Percentiles rank a stretch among this genome's conserved stretches.
Conservation (phyloP, 257 asterid genomes). For the Solanum stenotomum region DNA sequence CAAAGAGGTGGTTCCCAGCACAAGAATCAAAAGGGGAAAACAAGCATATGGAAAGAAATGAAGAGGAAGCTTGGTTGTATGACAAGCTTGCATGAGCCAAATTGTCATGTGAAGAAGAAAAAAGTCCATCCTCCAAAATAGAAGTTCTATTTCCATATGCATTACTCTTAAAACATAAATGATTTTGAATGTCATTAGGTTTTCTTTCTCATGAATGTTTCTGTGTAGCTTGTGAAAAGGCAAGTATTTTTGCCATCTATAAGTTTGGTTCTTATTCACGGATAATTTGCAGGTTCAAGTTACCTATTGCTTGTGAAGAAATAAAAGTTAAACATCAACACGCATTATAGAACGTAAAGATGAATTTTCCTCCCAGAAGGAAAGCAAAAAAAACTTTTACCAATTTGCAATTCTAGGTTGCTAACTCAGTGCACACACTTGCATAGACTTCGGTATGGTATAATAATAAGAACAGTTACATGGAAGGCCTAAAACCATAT, state of each 20-base stretch:
- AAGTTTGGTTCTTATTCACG: not conserved
- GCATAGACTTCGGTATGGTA: not conserved
- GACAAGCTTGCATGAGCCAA: conserved; percentile 27
- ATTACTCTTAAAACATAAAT: not conserved
- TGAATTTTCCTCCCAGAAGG: not conserved
- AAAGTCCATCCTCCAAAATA: conserved; percentile 49
- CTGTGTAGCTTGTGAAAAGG: not conserved
- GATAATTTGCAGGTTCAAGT: not conserved
- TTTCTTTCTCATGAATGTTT: not conserved
- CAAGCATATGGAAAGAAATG: conserved; percentile 71
- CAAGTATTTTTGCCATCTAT: not conserved
- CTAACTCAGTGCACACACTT: not conserved
- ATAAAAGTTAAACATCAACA: not conserved
- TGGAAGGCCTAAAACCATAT: not conserved
- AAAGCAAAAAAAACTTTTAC: not conserved
- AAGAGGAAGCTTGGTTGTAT: conserved; percentile 80
- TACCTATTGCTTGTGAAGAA: not conserved
- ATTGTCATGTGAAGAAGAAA: conserved; percentile 63
- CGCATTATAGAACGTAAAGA: not conserved
- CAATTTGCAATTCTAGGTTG: not conserved
- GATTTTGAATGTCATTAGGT: not conserved
- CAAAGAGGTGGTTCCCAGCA: not conserved
- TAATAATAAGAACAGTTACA: not conserved
- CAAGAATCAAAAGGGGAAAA: conserved; percentile 11
- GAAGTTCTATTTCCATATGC: not conserved